Evolutionary conservation across 768 basidiomycete genomes (phyloP), one percentile per base, ranked within the genome.

Genomic region (Mrakia gelida): DNA sequence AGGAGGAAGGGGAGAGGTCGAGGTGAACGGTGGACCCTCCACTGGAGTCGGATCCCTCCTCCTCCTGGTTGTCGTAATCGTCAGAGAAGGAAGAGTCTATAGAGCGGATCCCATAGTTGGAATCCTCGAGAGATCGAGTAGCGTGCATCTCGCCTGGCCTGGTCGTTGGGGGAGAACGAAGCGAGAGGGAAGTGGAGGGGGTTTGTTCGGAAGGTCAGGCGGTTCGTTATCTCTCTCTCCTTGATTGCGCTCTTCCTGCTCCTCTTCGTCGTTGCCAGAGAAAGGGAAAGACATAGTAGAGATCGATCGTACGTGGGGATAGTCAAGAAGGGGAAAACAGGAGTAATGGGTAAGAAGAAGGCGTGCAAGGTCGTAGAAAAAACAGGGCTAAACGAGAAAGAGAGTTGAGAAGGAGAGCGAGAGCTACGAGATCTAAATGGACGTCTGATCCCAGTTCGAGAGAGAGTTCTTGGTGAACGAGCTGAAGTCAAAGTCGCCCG

Each of bases 31-130:
- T 70, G 34, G 65, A 68, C 34, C 34, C 34, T 15, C 16, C 9
- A 13, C 34, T 41, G 6, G 67, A 41, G 21, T 34, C 34, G 10
- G 67, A 70, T 38, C 62, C 32, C 34, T 41, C 65, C 11, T 63
- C 65, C 16, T 63, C 65, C 1, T 67, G 34, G 32, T 34, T 21
- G 28, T 65, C 63, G 30, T n/a, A 23, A 32, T 41, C 65, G 38
- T 34, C 65, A 32, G 72, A 73, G 49, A 73, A 61, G 52, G 73
- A 73, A 28, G 54, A 56, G 16, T 56, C 54, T 18, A 59, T 61
- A 28, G 71, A 73, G 1, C 71, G 49, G 26, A 73, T 54, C 6
- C 73, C 73, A 30, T 73, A 73, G 41, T 56, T 38, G 34, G 73
- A 73, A 54, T 73, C 73, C 41, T 73, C 45, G 21, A 73, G 73